Base-by-base conservation (phyloP, 2,329 filamentous ascomycete species). In the Fusarium sulawesiense region DNA sequence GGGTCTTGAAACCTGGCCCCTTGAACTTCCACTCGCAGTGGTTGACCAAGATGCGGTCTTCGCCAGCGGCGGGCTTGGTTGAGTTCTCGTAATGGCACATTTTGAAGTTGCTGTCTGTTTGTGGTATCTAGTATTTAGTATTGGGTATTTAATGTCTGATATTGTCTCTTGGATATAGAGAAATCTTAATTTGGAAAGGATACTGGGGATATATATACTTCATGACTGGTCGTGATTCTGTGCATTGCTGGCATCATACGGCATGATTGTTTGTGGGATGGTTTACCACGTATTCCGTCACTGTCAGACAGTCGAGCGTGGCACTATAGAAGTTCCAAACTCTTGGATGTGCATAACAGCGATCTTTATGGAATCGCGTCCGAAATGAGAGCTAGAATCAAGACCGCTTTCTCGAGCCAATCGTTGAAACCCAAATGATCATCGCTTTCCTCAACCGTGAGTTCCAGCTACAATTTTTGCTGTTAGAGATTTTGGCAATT, bases 221-320 rank as follows among this genome's bases (percentile, higher is more conserved):
- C 2, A n/a, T 37, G 1, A 6, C 9, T 6, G 1, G 18, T 3
- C 4, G 18, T 37, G 34, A 37, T 37, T 12, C 3, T n/a, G 18
- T 12, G 18, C 18, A 4, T 3, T 11, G 0, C 3, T n/a, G 0
- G 1, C 3, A n/a, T n/a, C 18, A n/a, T 18, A 37, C 34, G 10
- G 12, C 10, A 12, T 37, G 9, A 37, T 37, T 37, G 18, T 10
- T 37, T n/a, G 10, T 37, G 34, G n/a, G 6, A 37, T 37, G 9
- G 7, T 12, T 12, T 7, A 11, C 18, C 12, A n/a, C 16, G 16
- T 37, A n/a, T n/a, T 2, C 21, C 21, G 21, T n/a, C 6, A 37
- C 5, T 37, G 10, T 37, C 10, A 12, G 34, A 37, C 10, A 12
- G 18, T 37, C 9, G 3, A n/a, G 18, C 3, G 6, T 11, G 34